These are phyloP conservation scores for Apophysomyces trapeziformis DNA, from an alignment of 371 early-diverging fungal genomes.

Conservation along the genomic window DNA sequence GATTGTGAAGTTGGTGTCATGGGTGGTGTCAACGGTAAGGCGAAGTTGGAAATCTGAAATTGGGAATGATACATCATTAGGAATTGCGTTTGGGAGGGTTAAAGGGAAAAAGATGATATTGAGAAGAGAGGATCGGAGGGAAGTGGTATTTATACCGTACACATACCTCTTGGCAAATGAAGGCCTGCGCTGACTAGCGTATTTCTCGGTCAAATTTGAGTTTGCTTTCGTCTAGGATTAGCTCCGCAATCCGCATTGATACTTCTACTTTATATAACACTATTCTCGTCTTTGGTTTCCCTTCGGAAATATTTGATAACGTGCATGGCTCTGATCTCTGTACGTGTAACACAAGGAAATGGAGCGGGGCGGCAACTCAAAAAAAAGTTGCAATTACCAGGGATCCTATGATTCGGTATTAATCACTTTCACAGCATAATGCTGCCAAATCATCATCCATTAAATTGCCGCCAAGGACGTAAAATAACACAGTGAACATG, in stretches of 20 bases:
- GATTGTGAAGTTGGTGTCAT: not conserved
- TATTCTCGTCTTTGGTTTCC: not conserved
- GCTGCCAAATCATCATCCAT: not conserved
- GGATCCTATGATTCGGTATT: constrained; percentile 1
- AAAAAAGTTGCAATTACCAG: constrained; percentile 7
- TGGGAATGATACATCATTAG: not conserved
- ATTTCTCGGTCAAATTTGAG: not conserved
- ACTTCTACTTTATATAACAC: not conserved
- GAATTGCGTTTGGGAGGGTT: not conserved
- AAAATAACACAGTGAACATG: not conserved
- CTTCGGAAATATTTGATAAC: not conserved
- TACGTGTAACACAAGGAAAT: not conserved
- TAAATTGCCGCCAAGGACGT: not conserved
- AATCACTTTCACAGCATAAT: not conserved
- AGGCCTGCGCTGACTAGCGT: not conserved
- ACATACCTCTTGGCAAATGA: constrained; percentile 6
- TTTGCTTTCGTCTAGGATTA: not conserved
- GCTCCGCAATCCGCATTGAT: not conserved
- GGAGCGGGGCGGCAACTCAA: constrained; percentile 2
- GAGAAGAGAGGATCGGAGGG: not conserved
- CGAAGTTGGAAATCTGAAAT: not conserved
- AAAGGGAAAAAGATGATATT: not conserved
- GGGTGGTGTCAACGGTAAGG: not conserved
- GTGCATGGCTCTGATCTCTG: constrained; percentile 3
- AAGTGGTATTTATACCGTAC: not conserved